Percentiles rank a stretch among this genome's conserved stretches.
Evolutionary conservation across 352 stramenopile species (phyloP).

Genomic region (Pythium aquatile): DNA sequence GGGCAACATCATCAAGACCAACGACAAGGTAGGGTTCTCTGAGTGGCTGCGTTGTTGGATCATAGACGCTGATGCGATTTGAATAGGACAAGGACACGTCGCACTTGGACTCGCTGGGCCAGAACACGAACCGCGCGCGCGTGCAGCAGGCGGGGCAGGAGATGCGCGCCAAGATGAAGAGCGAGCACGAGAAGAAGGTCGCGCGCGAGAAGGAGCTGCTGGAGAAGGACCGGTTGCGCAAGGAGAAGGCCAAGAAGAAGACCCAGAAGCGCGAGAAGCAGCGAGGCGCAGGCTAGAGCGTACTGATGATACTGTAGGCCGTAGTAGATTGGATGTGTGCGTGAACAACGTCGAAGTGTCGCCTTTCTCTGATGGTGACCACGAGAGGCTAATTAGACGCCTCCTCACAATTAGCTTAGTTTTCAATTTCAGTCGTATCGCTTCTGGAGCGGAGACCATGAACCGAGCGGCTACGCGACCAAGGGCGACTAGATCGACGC

Average conservation of each 20-base stretch:
- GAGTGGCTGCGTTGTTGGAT: too few relatives aligned
- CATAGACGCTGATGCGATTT: not conserved
- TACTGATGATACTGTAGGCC: too few relatives aligned
- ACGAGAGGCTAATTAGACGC: not conserved
- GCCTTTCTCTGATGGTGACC: not conserved
- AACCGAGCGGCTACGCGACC: not conserved
- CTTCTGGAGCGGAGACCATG: not conserved
- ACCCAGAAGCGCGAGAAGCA: conserved; percentile 76
- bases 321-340: not conserved
- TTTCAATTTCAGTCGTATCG: too few relatives aligned
- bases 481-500: not conserved
- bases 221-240: conserved; percentile 61
- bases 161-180: conserved; percentile 72
- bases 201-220: conserved; percentile 67
- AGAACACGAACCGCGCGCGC: conserved; percentile 56
- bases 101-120: conserved; percentile 29
- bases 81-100: conserved; percentile 37
- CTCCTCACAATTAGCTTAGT: too few relatives aligned
- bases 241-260: conserved; percentile 73
- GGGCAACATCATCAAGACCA: conserved; percentile 76
- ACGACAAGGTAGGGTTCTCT: conserved; percentile 43
- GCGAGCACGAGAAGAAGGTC: conserved; percentile 70
- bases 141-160: conserved; percentile 50
- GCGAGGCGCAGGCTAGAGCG: conserved; percentile 50
- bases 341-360: not conserved